A percentile compares a stretch with the other conserved stretches of the same genome.
Conservation (phyloP, 1,284 basidiomycete genomes). For the Coriolopsis trogii region DNA sequence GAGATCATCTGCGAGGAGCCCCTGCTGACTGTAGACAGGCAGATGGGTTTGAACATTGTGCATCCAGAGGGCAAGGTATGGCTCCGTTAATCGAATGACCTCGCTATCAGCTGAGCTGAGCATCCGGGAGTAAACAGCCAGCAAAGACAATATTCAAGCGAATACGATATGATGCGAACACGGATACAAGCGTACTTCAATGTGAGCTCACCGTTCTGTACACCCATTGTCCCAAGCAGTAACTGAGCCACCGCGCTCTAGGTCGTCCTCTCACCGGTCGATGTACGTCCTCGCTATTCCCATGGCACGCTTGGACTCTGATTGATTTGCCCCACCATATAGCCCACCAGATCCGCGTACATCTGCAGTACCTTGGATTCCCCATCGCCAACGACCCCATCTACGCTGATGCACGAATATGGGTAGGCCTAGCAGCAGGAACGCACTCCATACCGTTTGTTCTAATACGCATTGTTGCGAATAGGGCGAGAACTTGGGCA, state of each 20-base stretch:
- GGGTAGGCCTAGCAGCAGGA: slow-evolving; percentile 72
- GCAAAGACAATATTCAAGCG: slow-evolving; percentile 91
- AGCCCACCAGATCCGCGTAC: slow-evolving; percentile 96
- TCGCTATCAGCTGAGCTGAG: not conserved
- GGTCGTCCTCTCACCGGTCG: slow-evolving; percentile 86
- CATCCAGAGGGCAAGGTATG: slow-evolving; percentile 89
- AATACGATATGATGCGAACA: slow-evolving; percentile 81
- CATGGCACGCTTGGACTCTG: no score
- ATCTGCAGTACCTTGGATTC: slow-evolving; percentile 92
- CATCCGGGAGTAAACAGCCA: slow-evolving; percentile 51
- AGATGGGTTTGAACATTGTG: slow-evolving; percentile 95
- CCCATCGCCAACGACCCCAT: slow-evolving; percentile 94
- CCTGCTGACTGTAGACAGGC: slow-evolving; percentile 90
- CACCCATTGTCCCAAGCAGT: no score
- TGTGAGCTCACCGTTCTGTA: no score
- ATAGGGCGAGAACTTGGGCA: slow-evolving; percentile 74
- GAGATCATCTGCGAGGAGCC: slow-evolving; percentile 87
- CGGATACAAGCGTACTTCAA: slow-evolving; percentile 87
- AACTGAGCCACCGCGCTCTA: slow-evolving; percentile 31
- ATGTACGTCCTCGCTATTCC: slow-evolving; percentile 56
- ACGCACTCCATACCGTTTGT: not conserved
- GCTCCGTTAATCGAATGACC: no score
- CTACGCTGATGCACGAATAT: slow-evolving; percentile 80
- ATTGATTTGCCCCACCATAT: no score
- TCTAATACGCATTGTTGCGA: not conserved